Conservation (phyloP, 2,329 filamentous ascomycete species). For the Chaetomiaceae sp. region DNA sequence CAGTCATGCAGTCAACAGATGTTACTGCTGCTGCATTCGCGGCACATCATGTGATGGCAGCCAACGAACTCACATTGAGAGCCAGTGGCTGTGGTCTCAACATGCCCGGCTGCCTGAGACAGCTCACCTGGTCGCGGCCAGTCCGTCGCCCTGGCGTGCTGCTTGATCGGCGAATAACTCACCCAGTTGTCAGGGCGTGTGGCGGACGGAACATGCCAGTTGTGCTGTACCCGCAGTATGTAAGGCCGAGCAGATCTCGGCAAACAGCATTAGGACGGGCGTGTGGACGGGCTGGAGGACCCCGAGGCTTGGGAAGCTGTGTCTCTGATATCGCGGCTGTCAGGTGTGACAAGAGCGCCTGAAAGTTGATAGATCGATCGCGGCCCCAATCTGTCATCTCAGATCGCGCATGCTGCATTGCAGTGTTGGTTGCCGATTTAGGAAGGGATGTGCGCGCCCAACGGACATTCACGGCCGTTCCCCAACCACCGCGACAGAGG, state of each 20-base stretch:
- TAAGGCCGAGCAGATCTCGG: conserved; percentile 1
- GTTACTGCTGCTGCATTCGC: conserved; percentile 3
- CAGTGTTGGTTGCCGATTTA: neutral
- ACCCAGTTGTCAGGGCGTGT: neutral
- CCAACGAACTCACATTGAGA: neutral
- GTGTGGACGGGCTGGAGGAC: neutral
- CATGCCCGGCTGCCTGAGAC: conserved; percentile 3
- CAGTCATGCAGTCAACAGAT: neutral
- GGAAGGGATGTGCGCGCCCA: conserved; percentile 3
- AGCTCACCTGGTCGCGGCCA: neutral
- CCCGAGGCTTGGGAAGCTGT: conserved; percentile 8
- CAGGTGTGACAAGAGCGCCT: neutral
- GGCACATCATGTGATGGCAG: conserved; percentile 14
- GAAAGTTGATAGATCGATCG: conserved; percentile 13
- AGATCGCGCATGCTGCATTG: conserved; percentile 8
- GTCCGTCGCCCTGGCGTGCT: neutral
- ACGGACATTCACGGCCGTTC: conserved; percentile 1
- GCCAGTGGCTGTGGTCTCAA: neutral
- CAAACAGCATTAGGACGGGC: neutral
- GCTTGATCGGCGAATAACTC: no score
- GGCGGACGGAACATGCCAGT: conserved; percentile 11
- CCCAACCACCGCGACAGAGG: neutral
- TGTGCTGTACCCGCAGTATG: neutral
- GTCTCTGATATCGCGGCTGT: conserved; percentile 10
- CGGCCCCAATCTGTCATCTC: conserved; percentile 2